Conservation (phyloP, 1,284 basidiomycete species). For the Cutaneotrichosporon sp. region DNA sequence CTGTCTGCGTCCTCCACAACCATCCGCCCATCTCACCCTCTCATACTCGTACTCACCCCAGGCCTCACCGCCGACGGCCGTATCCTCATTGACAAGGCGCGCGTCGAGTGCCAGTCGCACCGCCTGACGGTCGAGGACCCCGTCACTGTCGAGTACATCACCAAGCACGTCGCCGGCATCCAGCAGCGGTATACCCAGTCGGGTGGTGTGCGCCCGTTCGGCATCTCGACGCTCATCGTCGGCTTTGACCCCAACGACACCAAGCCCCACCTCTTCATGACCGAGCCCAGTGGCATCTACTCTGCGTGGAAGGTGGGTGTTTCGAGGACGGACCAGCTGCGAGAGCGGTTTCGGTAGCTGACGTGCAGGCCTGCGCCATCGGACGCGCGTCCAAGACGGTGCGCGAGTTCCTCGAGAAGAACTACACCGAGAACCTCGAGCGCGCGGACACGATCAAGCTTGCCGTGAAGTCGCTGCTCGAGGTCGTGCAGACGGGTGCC, state of each 20-base stretch:
- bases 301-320: conserved; percentile 91
- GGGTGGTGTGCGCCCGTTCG: conserved; percentile 97
- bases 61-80: conserved; percentile 97
- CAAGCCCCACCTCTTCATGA: conserved; percentile 88
- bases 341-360: neutral
- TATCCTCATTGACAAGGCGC: conserved; percentile 96
- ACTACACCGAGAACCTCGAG: conserved; percentile 87
- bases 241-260: conserved; percentile 95
- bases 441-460: conserved; percentile 92
- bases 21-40: neutral
- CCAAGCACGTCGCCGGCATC: conserved; percentile 94
- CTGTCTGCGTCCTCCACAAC: neutral
- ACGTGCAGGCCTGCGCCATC: conserved; percentile 85
- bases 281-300: conserved; percentile 97
- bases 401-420: conserved; percentile 98
- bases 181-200: conserved; percentile 99
- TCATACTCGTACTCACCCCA: conserved; percentile 47
- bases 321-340: neutral
- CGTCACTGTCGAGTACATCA: conserved; percentile 97
- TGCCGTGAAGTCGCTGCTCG: conserved; percentile 91
- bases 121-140: conserved; percentile 97
- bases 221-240: conserved; percentile 94
- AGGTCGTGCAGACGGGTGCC: conserved; percentile 98
- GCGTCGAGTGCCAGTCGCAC: conserved; percentile 97
- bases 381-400: conserved; percentile 98